Base-by-base conservation (phyloP, 768 basidiomycete species). In the Tephrocybe sp. region DNA sequence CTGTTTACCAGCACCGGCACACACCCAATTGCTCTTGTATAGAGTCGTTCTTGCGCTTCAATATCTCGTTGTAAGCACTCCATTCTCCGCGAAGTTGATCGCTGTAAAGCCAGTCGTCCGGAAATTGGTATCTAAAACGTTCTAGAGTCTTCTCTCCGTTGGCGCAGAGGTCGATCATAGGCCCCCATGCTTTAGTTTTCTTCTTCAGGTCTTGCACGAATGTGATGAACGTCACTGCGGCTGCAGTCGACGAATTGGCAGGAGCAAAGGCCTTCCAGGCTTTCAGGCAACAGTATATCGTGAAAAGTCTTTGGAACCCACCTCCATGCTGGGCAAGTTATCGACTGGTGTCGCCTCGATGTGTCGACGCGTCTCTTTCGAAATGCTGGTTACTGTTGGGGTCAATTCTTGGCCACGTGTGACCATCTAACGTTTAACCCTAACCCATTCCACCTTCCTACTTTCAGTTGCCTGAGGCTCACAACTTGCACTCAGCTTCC, bases 161-260 rank as follows among this genome's bases (percentile, higher is more conserved):
- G 33, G 87, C 89, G 65, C 94, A 98, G 36, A 94, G 83, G 51
- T 93, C 93, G 67, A 99, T 93, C 82, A 96, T 90, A 23, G 93
- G 92, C 15, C 85, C 88, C 97, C 97, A 98, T 83, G 88, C 79
- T 73, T 91, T 90, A 50, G 93, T 92, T 76, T 95, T 97, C 66
- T 89, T 88, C 76, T 98, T 98, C 61, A 98, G 81, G 77, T 98
- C 97, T 71, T 99, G 97, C 2, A 99, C 96, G 65, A 98, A 98
- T 21, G 97, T 99, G 71, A 99, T 99, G 71, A 99, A 97, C 1
- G 92, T 90, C 58, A 99, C 97, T 69, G 97, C 94, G 45, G 95
- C 94, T 41, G 96, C 95, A 69, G 97, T 99, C 56, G 96, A 96
- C 28, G 91, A 91, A 65, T 87, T 90, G 66, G 83, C 79, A 69